Evolutionary conservation across 148 eudicot species (phyloP).

Genomic region (Cornus kousa): DNA sequence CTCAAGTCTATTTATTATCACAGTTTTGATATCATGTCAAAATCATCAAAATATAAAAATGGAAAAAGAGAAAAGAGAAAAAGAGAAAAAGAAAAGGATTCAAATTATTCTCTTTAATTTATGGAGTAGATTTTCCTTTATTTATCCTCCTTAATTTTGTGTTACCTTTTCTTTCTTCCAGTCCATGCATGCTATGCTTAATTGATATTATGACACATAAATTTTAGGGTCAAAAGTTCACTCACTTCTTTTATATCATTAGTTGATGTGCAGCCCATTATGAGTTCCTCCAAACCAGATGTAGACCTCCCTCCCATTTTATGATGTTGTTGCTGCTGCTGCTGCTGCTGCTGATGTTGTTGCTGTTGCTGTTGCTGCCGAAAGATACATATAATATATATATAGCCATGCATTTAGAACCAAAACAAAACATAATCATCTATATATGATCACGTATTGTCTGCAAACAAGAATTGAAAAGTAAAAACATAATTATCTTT

Average conservation of each 20-base stretch:
- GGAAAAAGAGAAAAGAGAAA: constrained; percentile 27
- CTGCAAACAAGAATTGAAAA: constrained; percentile 19
- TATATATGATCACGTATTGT: constrained; percentile 28
- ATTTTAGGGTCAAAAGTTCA: constrained; percentile 47
- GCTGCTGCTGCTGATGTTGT: constrained; percentile 20
- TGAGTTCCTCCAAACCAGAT: constrained; percentile 94
- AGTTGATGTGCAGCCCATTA: constrained; percentile 88
- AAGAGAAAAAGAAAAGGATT: constrained; percentile 35
- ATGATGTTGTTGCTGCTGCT: constrained; percentile 66
- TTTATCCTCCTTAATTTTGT: constrained; percentile 1
- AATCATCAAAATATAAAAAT: not conserved
- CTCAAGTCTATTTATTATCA: not conserved
- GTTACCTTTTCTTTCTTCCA: not conserved
- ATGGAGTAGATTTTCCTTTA: constrained; percentile 6
- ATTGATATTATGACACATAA: not conserved
- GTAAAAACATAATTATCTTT: constrained; percentile 17
- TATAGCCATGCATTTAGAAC: constrained; percentile 7
- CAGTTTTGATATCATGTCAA: not conserved
- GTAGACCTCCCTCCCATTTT: constrained; percentile 78
- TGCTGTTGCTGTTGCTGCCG: constrained; percentile 38
- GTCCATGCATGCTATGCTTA: not conserved
- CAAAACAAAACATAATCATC: constrained; percentile 31
- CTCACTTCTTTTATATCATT: constrained; percentile 57
- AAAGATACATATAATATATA: not conserved
- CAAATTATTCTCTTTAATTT: constrained; percentile 14